Evolutionary conservation across 805 yeast species (phyloP).

Genomic region (Kluyveromyces dobzhanskii): DNA sequence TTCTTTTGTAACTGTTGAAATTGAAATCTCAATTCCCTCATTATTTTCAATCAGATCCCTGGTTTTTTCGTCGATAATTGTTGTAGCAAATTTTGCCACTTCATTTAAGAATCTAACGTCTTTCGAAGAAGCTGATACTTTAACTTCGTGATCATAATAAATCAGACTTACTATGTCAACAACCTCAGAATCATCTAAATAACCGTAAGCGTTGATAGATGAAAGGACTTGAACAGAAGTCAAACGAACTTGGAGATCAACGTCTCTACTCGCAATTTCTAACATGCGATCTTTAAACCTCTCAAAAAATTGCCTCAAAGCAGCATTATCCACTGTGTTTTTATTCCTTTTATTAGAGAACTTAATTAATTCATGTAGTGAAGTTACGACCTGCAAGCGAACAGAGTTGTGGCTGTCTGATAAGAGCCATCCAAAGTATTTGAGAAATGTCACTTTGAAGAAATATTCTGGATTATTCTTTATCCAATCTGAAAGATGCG

Average conservation of each 20-base stretch:
- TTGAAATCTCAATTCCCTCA: constrained; percentile 10
- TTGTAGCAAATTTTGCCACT: constrained; percentile 45
- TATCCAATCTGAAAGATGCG: constrained; percentile 63
- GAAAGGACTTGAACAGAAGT: constrained; percentile 43
- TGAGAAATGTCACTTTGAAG: constrained; percentile 57
- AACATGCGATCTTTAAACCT: constrained; percentile 58
- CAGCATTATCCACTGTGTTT: constrained; percentile 40
- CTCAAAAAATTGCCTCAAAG: constrained; percentile 71
- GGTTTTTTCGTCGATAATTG: constrained; percentile 35
- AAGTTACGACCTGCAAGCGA: constrained; percentile 54
- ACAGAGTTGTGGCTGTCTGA: constrained; percentile 61
- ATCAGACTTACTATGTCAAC: constrained; percentile 36
- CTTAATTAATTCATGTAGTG: constrained; percentile 42
- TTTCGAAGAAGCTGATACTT: constrained; percentile 25
- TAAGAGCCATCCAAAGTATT: constrained; percentile 78
- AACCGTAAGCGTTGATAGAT: constrained; percentile 52
- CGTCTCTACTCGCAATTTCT: constrained; percentile 51
- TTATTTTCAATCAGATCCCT: constrained; percentile 31
- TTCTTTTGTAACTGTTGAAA: constrained; percentile 9
- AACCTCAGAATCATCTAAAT: constrained; percentile 52
- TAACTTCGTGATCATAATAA: constrained; percentile 31
- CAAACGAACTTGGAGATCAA: constrained; percentile 46
- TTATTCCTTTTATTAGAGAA: constrained; percentile 18
- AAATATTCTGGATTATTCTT: constrained; percentile 61
- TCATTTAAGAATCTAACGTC: constrained; percentile 33